Evolutionary conservation across 208 protist genomes (phyloP), one percentile per base, ranked within the genome.

Genomic region (Acanthamoeba sp.): DNA sequence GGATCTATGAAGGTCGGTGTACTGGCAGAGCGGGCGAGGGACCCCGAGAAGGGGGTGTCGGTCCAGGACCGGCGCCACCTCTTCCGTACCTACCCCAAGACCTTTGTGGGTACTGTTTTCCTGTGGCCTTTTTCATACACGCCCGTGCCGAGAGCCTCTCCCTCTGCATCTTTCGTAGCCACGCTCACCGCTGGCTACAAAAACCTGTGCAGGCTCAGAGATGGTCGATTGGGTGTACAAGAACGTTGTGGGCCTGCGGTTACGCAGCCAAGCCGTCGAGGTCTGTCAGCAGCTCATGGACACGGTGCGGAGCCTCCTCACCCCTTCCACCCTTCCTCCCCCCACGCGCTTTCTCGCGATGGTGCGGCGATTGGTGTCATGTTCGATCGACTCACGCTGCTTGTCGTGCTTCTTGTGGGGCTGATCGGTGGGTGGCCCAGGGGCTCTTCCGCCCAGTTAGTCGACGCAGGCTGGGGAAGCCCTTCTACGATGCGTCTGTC

Each of bases 71-170:
- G 76, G 0, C 76, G 76, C 6, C 29, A 45, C 76, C 38, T 85
- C 27, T 55, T 85, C 24, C 76, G 76, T 40, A 85, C 76, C 76
- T 85, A 85, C 45, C 76, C 76, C n/a, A 85, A 85, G 40, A 85
- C 76, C 34, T 85, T 85, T 85, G 40, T 85, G 1, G 76, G 76
- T 55, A 55, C n/a, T n/a, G n/a, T n/a, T n/a, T n/a, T n/a, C n/a
- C n/a, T n/a, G n/a, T n/a, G n/a, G n/a, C n/a, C n/a, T n/a, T n/a
- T n/a, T n/a, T n/a, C n/a, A n/a, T n/a, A n/a, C n/a, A n/a, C n/a
- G n/a, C n/a, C n/a, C n/a, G n/a, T n/a, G n/a, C n/a, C n/a, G n/a
- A n/a, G n/a, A n/a, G n/a, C n/a, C n/a, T n/a, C 62, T 71, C 27
- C 29, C 29, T 71, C 62, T 71, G 6, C 29, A 29, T 71, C 29